Evolutionary conservation across 2,329 filamentous ascomycete species (phyloP).

Genomic region (Neurospora sp.): DNA sequence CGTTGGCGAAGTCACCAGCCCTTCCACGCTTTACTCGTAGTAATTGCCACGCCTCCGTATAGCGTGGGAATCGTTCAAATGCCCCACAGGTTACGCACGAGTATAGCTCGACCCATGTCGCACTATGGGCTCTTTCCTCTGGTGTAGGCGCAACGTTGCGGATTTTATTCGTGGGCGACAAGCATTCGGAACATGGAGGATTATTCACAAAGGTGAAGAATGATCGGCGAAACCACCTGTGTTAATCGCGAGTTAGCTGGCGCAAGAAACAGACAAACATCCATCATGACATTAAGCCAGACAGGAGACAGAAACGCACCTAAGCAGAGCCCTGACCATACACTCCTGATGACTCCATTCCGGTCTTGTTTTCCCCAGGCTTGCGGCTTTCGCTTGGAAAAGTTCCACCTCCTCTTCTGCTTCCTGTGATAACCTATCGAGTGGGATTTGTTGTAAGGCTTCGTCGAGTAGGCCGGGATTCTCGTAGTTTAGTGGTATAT

Average conservation of each 20-base stretch:
- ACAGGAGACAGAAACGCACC: slow-evolving; percentile 41
- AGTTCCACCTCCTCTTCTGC: slow-evolving; percentile 91
- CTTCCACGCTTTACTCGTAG: slow-evolving; percentile 79
- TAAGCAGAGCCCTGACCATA: slow-evolving; percentile 77
- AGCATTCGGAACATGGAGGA: slow-evolving; percentile 72
- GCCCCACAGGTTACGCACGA: slow-evolving; percentile 64
- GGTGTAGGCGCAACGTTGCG: slow-evolving; percentile 60
- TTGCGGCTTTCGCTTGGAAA: slow-evolving; percentile 76
- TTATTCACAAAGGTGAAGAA: slow-evolving; percentile 99
- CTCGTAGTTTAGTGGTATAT: slow-evolving; percentile 88
- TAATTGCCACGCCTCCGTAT: slow-evolving; percentile 89
- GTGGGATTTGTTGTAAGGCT: slow-evolving; percentile 73
- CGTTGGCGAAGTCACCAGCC: slow-evolving; percentile 94
- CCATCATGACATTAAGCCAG: neutral
- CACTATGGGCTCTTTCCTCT: slow-evolving; percentile 83
- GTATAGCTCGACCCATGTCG: slow-evolving; percentile 81
- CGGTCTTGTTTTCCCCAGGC: slow-evolving; percentile 68
- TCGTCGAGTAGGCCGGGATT: slow-evolving; percentile 93
- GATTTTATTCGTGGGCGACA: slow-evolving; percentile 54
- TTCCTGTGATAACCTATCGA: slow-evolving; percentile 86
- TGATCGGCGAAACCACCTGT: slow-evolving; percentile 85
- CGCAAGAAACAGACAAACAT: slow-evolving; percentile 5
- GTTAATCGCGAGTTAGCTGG: slow-evolving; percentile 6
- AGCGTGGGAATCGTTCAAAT: slow-evolving; percentile 85
- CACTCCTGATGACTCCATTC: slow-evolving; percentile 98